phyloP scores from a whole-genome alignment of 169 alveolate genomes.

The Eimeria mitis region DNA sequence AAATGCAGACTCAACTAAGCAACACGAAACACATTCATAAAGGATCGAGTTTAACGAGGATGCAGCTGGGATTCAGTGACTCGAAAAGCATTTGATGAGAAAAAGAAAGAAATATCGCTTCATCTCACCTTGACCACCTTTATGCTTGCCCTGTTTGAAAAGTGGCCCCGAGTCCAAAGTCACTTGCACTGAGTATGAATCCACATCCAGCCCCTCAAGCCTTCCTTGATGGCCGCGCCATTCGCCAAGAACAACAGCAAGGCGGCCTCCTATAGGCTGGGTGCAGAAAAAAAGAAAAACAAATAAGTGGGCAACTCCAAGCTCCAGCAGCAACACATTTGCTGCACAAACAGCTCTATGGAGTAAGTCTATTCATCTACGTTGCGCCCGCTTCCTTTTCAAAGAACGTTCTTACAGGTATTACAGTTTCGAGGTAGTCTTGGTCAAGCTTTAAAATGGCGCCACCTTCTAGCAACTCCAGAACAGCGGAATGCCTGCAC shows the following conservation, averaged over 20 bases:
- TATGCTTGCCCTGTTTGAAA: constrained; percentile 44
- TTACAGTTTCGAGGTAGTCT: constrained; percentile 76
- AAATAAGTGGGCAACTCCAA: background rate
- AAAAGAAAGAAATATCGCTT: too few species aligned
- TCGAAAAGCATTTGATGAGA: background rate
- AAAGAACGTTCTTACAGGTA: constrained; percentile 42
- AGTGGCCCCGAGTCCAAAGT: constrained; percentile 63
- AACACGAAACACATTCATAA: background rate
- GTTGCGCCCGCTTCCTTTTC: background rate
- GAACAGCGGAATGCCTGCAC: constrained; percentile 58
- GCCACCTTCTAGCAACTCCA: constrained; percentile 76
- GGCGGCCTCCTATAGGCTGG: constrained; percentile 79
- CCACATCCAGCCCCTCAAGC: constrained; percentile 66
- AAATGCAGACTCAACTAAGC: too few species aligned
- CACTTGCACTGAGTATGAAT: constrained; percentile 54
- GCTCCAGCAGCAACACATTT: background rate
- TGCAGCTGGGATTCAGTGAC: background rate
- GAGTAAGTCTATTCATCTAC: background rate
- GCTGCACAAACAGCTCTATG: background rate
- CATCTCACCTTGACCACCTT: background rate
- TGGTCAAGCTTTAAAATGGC: constrained; percentile 78
- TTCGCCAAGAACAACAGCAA: constrained; percentile 69
- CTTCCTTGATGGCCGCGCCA: constrained; percentile 76
- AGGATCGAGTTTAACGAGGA: background rate
- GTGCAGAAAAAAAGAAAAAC: background rate